phyloP scores from a whole-genome alignment of 257 asterid species.

The Solanum gandarillasii region DNA sequence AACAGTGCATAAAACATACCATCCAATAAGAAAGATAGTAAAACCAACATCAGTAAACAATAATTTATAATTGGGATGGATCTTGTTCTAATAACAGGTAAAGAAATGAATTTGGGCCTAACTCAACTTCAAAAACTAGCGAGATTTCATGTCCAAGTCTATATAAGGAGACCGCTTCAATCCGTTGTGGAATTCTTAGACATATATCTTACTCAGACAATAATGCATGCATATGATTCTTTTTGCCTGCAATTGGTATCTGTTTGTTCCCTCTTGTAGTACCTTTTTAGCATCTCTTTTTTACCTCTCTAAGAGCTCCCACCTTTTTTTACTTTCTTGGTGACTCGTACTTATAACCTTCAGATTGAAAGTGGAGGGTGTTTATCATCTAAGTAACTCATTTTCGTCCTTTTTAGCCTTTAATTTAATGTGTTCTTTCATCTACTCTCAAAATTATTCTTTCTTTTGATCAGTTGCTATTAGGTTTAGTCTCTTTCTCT shows the following conservation, averaged over 20 bases:
- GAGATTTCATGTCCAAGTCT: neutral
- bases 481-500: neutral
- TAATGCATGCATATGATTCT: neutral
- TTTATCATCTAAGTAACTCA: too few relatives aligned
- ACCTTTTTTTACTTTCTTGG: too few relatives aligned
- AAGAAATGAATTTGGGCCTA: too few relatives aligned
- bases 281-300: too few relatives aligned
- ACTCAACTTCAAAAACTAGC: too few relatives aligned
- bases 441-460: neutral
- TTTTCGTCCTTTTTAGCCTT: neutral
- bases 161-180: neutral
- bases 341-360: neutral
- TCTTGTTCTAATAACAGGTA: neutral
- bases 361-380: fast-evolving
- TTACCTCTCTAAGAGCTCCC: too few relatives aligned
- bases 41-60: neutral
- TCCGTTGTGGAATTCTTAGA: neutral
- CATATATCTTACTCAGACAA: neutral
- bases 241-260: neutral
- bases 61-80: neutral
- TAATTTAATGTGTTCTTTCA: neutral
- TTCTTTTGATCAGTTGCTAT: neutral
- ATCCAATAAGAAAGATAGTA: too few relatives aligned
- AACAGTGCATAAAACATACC: too few relatives aligned
- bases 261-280: neutral